Evolutionary conservation across 2,329 filamentous ascomycete genomes (phyloP).

Genomic region (Aspergillus novoparasiticus): DNA sequence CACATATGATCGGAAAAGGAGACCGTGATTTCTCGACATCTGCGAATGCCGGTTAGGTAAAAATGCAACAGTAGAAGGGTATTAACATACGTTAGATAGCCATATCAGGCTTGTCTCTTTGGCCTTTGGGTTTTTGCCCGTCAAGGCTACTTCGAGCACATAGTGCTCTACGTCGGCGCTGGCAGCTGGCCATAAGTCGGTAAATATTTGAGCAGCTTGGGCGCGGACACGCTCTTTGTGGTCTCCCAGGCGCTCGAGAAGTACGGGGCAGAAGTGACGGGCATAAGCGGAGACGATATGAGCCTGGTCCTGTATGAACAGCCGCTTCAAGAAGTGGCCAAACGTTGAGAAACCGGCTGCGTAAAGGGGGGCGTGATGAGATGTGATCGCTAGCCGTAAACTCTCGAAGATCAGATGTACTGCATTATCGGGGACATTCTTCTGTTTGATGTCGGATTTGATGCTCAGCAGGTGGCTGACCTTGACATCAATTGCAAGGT

Average conservation of each 20-base stretch:
- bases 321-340: constrained; percentile 81
- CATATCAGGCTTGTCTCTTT: constrained; percentile 86
- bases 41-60: constrained; percentile 37
- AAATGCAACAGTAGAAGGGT: not conserved
- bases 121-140: constrained; percentile 77
- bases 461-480: constrained; percentile 70
- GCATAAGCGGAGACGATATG: constrained; percentile 69
- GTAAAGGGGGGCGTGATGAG: constrained; percentile 75
- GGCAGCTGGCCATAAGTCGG: constrained; percentile 72
- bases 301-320: constrained; percentile 82
- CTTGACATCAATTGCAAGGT: constrained; percentile 70
- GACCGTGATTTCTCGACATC: constrained; percentile 78
- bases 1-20: constrained; percentile 83
- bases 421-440: constrained; percentile 75
- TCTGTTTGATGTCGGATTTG: constrained; percentile 90
- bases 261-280: constrained; percentile 69
- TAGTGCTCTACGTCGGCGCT: constrained; percentile 76
- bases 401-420: constrained; percentile 79
- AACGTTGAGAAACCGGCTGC: constrained; percentile 86
- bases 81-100: constrained; percentile 68
- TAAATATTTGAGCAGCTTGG: constrained; percentile 73
- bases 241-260: constrained; percentile 85
- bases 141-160: constrained; percentile 76
- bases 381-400: constrained; percentile 72
- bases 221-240: constrained; percentile 80